Evolutionary conservation across 2,329 filamentous ascomycete species (phyloP), one percentile per base, ranked within the genome.

Genomic region (Trichoderma afroharzianum): DNA sequence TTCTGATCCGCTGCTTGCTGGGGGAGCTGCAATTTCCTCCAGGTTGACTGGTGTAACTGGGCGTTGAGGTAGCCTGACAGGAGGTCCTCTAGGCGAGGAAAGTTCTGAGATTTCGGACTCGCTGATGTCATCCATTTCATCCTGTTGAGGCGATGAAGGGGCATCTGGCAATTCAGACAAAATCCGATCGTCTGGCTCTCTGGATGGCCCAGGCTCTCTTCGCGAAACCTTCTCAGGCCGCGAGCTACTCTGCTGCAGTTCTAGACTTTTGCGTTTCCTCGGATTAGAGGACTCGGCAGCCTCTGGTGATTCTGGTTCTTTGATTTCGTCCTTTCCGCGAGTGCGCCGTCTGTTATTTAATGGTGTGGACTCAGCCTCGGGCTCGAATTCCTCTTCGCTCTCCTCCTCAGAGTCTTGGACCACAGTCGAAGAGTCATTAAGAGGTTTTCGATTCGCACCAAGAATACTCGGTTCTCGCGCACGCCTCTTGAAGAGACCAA

Each of bases 341-440:
- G 80, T 81, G 43, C 82, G 81, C 24, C 85, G 80, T 63, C 78
- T 74, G 33, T 76, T 77, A 71, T 88, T 87, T 30, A 91, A 76
- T 4, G 91, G 91, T 7, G 91, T 93, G 18, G 90, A 91, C 80
- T 92, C 90, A 32, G 89, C 90, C 71, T 92, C 90, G 86, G 91
- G 66, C 83, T 85, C 76, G 88, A 91, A 74, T 75, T 85, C 79
- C 77, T 80, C 75, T 66, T 87, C 85, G 26, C 87, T 83, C 12
- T 83, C 80, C 36, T 75, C 76, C 36, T 81, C 81, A 32, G 77
- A 78, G 71, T 77, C 77, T 21, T 64, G 77, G 72, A 79, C 78
- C 33, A 78, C 77, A 6, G 71, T 78, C 43, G 73, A 79, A 55
- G 76, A 80, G 77, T 81, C 76, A n/a, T 77, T 77, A 28, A 78